These are phyloP conservation scores for Berberis thunbergii DNA, from an alignment of 164 flowering plant genomes.

Conservation along the genomic window DNA sequence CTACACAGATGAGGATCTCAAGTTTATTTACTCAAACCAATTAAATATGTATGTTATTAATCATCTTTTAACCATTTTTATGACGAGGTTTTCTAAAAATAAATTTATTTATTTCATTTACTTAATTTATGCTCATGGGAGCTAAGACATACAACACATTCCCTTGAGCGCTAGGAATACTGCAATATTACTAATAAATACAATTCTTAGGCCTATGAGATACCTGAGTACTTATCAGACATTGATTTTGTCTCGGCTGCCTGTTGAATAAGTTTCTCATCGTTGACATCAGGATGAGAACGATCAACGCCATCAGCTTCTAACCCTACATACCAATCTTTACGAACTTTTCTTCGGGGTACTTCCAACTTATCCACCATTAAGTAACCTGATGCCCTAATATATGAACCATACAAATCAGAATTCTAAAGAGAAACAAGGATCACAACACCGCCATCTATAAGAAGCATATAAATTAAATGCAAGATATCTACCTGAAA, in stretches of 20 bases:
- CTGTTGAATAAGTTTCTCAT: constrained; percentile 58
- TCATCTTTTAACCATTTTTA: no score
- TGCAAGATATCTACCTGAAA: constrained; percentile 56
- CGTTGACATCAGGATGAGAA: constrained; percentile 94
- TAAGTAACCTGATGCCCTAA: constrained; percentile 88
- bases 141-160: no score
- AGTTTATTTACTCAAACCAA: no score
- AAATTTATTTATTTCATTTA: no score
- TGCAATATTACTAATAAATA: neutral
- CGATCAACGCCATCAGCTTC: constrained; percentile 76
- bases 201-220: neutral
- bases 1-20: no score
- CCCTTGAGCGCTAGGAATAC: neutral
- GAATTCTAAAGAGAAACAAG: constrained; percentile 1
- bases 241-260: constrained; percentile 35
- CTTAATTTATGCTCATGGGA: no score
- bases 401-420: constrained; percentile 10
- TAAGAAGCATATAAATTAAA: neutral
- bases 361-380: constrained; percentile 85
- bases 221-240: constrained; percentile 24
- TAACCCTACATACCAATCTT: constrained; percentile 90
- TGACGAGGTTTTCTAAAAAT: no score
- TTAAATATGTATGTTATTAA: no score
- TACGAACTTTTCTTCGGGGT: constrained; percentile 72
- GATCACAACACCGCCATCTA: neutral